Evolutionary conservation across 2,329 filamentous ascomycete species (phyloP), one percentile per base, ranked within the genome.

Genomic region (Verticillium dahliae): DNA sequence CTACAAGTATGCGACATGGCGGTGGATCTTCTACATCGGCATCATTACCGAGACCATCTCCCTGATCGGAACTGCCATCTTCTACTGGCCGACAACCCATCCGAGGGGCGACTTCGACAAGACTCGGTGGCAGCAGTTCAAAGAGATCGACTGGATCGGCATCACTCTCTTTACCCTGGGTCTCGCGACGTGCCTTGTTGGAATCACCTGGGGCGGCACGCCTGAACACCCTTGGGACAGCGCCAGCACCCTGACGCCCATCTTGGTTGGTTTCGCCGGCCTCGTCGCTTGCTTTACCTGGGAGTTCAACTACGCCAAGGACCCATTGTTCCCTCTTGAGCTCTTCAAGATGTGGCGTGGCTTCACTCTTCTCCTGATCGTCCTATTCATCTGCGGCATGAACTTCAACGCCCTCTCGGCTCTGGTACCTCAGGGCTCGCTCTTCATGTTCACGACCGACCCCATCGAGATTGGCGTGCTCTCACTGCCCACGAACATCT

Each of bases 341-440:
- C 65, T 73, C 2, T 72, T 73, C 31, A 60, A 60, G 10, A 69
- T 69, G 65, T 68, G 69, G 62, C 68, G 69, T 18, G 69, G 70
- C 45, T 73, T 69, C 62, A 69, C 70, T 2, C 65, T 72, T 34
- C 66, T 70, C 39, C 64, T 73, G 9, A 59, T 74, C 45, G 66
- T 72, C 31, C 63, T 72, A 11, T 72, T 74, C 55, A 65, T 73
- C 39, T 69, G 69, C 1, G 71, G 71, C 31, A 72, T 73, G 70
- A 67, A 71, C 62, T 69, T 67, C 62, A 64, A 71, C 56, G 66
- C 63, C 6, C 65, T 72, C 37, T 66, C 68, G 9, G 67, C 68
- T 2, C 65, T 74, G 3, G 61, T 63, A 1, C 70, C 71, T 0
- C 72, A 74, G 62, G 69, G 65, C 9, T 69, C 69, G 1, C 60